Percentiles rank a stretch among this genome's conserved stretches.
Evolutionary conservation across 2,329 filamentous ascomycete genomes (phyloP).

Genomic region (Fusarium buxicola): DNA sequence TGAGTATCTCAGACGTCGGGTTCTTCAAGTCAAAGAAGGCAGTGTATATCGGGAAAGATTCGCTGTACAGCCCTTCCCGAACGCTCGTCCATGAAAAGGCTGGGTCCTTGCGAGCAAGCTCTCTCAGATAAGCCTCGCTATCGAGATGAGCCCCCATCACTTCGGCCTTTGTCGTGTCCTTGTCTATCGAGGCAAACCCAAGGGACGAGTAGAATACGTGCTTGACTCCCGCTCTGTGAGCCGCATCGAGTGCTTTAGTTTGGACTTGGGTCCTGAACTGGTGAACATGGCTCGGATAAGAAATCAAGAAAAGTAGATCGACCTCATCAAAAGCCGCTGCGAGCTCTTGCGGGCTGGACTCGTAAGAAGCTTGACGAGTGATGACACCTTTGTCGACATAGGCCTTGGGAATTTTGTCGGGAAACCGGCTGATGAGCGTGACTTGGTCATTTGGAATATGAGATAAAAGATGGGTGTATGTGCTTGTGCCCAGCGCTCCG

Average conservation of each 20-base stretch:
- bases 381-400: constrained; percentile 6
- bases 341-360: constrained; percentile 12
- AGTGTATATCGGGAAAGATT: constrained; percentile 37
- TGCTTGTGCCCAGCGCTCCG: constrained; percentile 33
- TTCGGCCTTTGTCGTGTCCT: constrained; percentile 10
- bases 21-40: constrained; percentile 26
- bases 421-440: constrained; percentile 28
- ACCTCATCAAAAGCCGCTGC: constrained; percentile 6
- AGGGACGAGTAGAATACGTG: constrained; percentile 38
- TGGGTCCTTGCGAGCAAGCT: neutral
- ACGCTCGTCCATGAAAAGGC: constrained; percentile 29
- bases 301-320: constrained; percentile 27
- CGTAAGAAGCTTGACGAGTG: constrained; percentile 26
- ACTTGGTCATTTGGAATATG: constrained; percentile 20
- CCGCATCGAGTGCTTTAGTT: constrained; percentile 19
- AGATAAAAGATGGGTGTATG: constrained; percentile 21
- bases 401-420: constrained; percentile 10
- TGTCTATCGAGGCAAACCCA: neutral
- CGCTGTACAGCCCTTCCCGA: constrained; percentile 34
- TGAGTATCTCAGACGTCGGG: neutral
- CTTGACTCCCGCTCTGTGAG: constrained; percentile 11
- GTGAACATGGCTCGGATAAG: constrained; percentile 34
- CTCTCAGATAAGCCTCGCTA: constrained; percentile 17
- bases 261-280: constrained; percentile 27
- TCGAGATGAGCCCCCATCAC: constrained; percentile 36